Evolutionary conservation across 2,329 filamentous ascomycete species (phyloP), one percentile per base, ranked within the genome.

Genomic region (Gliomastix tumulicola): DNA sequence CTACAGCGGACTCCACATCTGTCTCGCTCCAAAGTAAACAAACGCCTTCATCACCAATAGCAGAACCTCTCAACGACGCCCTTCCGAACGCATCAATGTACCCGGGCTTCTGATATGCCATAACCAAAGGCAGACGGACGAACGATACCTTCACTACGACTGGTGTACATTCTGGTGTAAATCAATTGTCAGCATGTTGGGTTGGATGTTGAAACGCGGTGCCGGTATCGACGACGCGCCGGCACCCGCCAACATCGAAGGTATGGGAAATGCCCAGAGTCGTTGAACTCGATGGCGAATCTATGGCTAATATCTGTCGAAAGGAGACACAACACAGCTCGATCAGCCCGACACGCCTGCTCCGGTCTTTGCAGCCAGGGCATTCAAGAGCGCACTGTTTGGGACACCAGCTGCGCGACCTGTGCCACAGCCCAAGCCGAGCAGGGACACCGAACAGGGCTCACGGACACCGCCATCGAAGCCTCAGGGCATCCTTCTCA

Each of bases 341-440:
- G 77, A 82, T 13, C 64, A 65, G 21, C 77, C 78, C 27, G 78
- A 82, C 46, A 83, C 79, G 13, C 79, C 79, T 7, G 79, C 76
- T 0, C 78, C 79, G 3, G 71, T 82, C 0, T 83, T 83, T 50
- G 79, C 78, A 3, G 78, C 78, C 25, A 70, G 79, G 41, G 79
- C 79, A 6, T 63, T 83, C 49, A 80, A 75, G 47, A 77, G 69
- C 46, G 78, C 75, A 19, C 56, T 83, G 32, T 82, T 82, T 47
- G 79, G 79, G 28, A 76, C 74, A 4, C 74, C 76, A 63, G 12
- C 57, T 61, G 34, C 51, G 51, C n/a, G n/a, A n/a, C n/a, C n/a
- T n/a, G n/a, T n/a, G n/a, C n/a, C n/a, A n/a, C n/a, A n/a, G n/a
- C n/a, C n/a, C n/a, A n/a, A n/a, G n/a, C n/a, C n/a, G n/a, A 12